Percentiles rank a stretch among this genome's conserved stretches.
phyloP scores from a whole-genome alignment of 2,329 filamentous ascomycete species.

The Phaeosphaeriaceae sp. region DNA sequence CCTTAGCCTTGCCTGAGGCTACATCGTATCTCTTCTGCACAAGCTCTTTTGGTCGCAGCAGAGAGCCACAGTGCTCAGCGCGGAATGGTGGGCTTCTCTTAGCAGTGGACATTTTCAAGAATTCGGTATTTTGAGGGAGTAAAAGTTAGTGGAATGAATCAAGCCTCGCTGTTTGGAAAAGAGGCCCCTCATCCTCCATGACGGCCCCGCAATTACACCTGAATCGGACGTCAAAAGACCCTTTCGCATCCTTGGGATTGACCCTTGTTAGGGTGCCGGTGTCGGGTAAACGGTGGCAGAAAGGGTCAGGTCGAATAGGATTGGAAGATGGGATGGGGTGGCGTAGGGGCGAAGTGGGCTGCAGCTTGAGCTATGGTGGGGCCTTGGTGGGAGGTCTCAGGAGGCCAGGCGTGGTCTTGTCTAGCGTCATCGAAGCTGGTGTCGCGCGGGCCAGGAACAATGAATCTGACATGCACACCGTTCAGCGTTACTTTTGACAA shows the following conservation, averaged over 20 bases:
- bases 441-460: background rate
- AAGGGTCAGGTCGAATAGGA: constrained; percentile 12
- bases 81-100: constrained; percentile 66
- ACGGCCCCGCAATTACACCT: constrained; percentile 32
- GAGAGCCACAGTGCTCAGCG: constrained; percentile 75
- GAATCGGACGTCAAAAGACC: constrained; percentile 18
- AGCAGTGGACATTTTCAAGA: constrained; percentile 41
- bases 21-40: constrained; percentile 64
- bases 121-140: constrained; percentile 1
- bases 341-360: constrained; percentile 29
- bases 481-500: background rate
- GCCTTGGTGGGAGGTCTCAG: constrained; percentile 18
- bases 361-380: constrained; percentile 31
- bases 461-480: constrained; percentile 1
- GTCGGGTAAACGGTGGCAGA: constrained; percentile 15
- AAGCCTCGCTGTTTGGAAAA: constrained; percentile 8
- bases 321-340: constrained; percentile 22
- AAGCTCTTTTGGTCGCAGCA: constrained; percentile 70
- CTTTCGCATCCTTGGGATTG: constrained; percentile 13
- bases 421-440: background rate
- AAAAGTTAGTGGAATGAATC: constrained; percentile 9
- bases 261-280: constrained; percentile 13
- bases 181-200: constrained; percentile 30
- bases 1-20: constrained; percentile 57
- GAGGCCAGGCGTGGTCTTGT: background rate